Base-by-base conservation (phyloP, 805 yeast species). In the Wickerhamiella brachini region DNA sequence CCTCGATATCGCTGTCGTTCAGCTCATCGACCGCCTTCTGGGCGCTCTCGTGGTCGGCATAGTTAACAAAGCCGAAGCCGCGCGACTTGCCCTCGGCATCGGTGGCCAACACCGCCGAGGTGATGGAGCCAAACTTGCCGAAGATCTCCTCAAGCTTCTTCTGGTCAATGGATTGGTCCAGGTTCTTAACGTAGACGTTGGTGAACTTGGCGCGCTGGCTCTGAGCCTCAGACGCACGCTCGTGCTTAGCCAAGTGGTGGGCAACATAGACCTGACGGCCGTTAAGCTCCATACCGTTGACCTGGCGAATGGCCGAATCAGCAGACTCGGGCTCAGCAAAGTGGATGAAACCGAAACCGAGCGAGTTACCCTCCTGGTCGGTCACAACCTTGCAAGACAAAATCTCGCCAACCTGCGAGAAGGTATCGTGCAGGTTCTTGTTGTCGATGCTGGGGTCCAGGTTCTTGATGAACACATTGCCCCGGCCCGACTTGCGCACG, bases 381-480 rank as follows among this genome's bases (percentile, higher is more conserved):
- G 89, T 81, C 62, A 97, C 97, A 67, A 93, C 93, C 79, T 93
- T 93, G 76, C 96, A 87, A 51, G 97, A 88, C 73, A 93, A 76
- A 62, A 93, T 89, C 68, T 79, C 83, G 70, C 98, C 98, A 66
- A 93, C 93, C 54, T 95, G 95, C 57, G 95, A 79, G 77, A 93
- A 93, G 55, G 98, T 93, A 71, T 93, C 98, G 74, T 89, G 95
- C 65, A 93, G 79, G 63, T 96, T 95, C 80, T 90, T 90, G 87
- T 93, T 90, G 76, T 93, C 98, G 65, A 93, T 93, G 65, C 86
- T 95, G 55, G 95, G 94, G 72, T 90, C 96, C 73, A 93, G 81
- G 80, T 93, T 93, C 82, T 93, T 93, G 76, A 93, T 90, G 80
- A 84, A 93, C 60, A 93, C 82, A 79, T 93, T 93, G 66, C 96